Conservation (phyloP, 192 early-diverging fungal genomes). For the Coemansia sp. region DNA sequence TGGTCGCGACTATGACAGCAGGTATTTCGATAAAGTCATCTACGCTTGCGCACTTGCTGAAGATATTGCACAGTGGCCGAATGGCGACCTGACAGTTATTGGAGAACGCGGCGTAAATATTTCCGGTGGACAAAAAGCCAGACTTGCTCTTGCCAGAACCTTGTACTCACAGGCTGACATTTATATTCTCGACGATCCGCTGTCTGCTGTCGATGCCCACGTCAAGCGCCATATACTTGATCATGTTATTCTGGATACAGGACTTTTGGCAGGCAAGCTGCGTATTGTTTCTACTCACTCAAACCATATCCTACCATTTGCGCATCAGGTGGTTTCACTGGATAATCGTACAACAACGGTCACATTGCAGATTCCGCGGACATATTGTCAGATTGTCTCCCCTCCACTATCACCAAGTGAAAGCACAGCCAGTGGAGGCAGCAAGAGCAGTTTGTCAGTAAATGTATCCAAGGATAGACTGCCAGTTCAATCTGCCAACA, state of each 20-base stretch:
- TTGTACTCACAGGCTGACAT: constrained; percentile 77
- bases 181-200: constrained; percentile 80
- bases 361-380: constrained; percentile 12
- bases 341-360: constrained; percentile 57
- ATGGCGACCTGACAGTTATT: constrained; percentile 45
- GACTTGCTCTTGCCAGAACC: constrained; percentile 78
- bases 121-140: constrained; percentile 84
- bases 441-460: constrained; percentile 7
- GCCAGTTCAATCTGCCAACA: not conserved
- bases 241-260: constrained; percentile 54
- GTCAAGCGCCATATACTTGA: constrained; percentile 71
- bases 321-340: constrained; percentile 70
- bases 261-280: constrained; percentile 69
- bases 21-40: constrained; percentile 55
- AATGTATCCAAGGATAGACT: constrained; percentile 1
- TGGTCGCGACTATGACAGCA: constrained; percentile 60
- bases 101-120: constrained; percentile 57
- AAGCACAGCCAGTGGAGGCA: not conserved
- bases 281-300: constrained; percentile 84
- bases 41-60: constrained; percentile 58
- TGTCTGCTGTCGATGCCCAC: constrained; percentile 83
- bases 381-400: constrained; percentile 5
- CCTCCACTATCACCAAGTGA: not conserved
- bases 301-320: constrained; percentile 71
- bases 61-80: constrained; percentile 59